Evolutionary conservation across 1,284 basidiomycete species (phyloP), one percentile per base, ranked within the genome.

Genomic region (Fomes fomentarius): DNA sequence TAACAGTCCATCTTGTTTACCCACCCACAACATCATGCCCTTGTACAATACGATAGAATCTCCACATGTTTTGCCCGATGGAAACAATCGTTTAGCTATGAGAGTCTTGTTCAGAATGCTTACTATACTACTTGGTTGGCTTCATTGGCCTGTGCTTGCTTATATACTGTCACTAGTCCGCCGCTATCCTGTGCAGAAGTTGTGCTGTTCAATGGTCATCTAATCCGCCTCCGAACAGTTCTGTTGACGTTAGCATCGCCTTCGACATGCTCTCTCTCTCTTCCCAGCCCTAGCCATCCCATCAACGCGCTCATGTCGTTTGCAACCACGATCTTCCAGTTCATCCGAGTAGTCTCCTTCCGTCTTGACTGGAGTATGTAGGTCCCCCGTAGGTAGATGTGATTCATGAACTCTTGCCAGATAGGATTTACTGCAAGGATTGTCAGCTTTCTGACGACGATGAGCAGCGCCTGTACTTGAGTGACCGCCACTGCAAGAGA

Each of bases 391-490:
- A 60, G 34, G 55, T 78, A 63, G 37, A 83, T 66, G 56, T 80
- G 82, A 61, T 82, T 81, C 34, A 85, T 60, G 70, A 83, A 83
- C 0, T 68, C 67, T 1, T 79, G 69, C 82, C 82, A 84, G 0
- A 81, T 62, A 0, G 74, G 75, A 54, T 80, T 77, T 2, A 81
- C 70, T 5, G 77, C 78, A 4, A 86, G 72, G 22, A 84, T 74
- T 0, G 69, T 66, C 0, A 81, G 76, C 56, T 86, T 81, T 2
- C 84, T 83, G 38, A 87, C 66, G 48, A 85, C 69, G 50, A 86
- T 77, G 2, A 87, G 72, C 1, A 86, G 70, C 0, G 83, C 77
- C 61, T 85, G 75, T 0, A 83, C 82, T 14, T 83, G 79, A 2
- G 78, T 80, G n/a, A 73, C 55, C 14, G 69, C 69, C 22, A 74